Percentiles rank a stretch among this genome's conserved stretches.
Evolutionary conservation across 2,329 filamentous ascomycete genomes (phyloP).

Genomic region (Penicillium sp.): DNA sequence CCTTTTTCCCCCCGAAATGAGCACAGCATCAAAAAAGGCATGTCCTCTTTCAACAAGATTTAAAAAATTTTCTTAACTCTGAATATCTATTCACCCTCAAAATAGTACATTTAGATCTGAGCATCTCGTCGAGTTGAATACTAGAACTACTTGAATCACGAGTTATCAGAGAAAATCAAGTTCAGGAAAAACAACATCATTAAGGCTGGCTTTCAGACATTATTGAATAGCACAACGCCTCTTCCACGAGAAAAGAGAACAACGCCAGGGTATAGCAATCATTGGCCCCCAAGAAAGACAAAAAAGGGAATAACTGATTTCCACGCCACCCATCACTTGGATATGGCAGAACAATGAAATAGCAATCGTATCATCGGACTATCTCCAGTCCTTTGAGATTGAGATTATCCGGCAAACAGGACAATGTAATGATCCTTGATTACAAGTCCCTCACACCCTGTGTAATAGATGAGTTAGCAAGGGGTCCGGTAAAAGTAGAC

Average conservation of each 20-base stretch:
- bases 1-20: constrained; percentile 19
- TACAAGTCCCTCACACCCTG: constrained; percentile 18
- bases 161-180: not conserved
- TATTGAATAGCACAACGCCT: not conserved
- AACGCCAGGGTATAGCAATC: constrained; percentile 9
- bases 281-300: not conserved
- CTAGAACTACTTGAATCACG: not conserved
- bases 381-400: not conserved
- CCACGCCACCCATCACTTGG: not conserved
- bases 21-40: constrained; percentile 18
- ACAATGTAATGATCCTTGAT: not conserved
- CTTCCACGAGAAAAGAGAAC: not conserved
- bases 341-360: not conserved
- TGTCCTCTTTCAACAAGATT: constrained; percentile 18
- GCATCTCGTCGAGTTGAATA: not conserved
- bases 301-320: not conserved
- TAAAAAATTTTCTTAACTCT: constrained; percentile 1
- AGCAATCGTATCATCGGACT: not conserved
- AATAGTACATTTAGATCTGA: constrained; percentile 1
- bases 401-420: not conserved
- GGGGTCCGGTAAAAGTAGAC: not conserved
- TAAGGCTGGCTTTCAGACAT: not conserved
- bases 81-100: not conserved
- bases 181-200: not conserved
- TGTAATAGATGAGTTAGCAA: constrained; percentile 6